Percentiles rank a stretch among this genome's conserved stretches.
These are phyloP conservation scores for Pseudopyrenochaeta lycopersici DNA, from an alignment of 2,329 filamentous ascomycete genomes.

Conservation along the genomic window DNA sequence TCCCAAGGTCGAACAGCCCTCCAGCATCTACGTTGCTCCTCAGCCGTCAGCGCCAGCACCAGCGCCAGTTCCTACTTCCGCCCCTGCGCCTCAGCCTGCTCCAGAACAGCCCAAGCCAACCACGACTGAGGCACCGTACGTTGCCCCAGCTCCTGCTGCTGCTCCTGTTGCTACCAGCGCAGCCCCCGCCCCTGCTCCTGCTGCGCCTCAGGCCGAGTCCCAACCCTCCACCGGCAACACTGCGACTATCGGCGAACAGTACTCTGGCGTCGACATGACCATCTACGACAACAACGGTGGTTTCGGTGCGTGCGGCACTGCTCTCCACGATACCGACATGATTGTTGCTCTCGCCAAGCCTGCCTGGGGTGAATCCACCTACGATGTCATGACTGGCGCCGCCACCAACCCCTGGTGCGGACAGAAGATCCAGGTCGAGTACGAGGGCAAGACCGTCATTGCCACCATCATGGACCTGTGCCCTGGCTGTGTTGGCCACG, in stretches of 20 bases:
- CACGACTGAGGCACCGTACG: conserved; percentile 6
- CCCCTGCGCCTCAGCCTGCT: conserved; percentile 9
- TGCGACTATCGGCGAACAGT: conserved; percentile 10
- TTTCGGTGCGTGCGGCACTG: conserved; percentile 41
- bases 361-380: conserved; percentile 40
- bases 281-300: conserved; percentile 43
- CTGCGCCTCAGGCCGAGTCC: conserved; percentile 5
- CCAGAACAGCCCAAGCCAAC: conserved; percentile 12
- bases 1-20: conserved; percentile 9
- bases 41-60: conserved; percentile 11
- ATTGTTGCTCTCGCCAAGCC: conserved; percentile 40
- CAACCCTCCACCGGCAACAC: conserved; percentile 5
- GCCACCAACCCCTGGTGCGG: conserved; percentile 47
- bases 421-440: conserved; percentile 42
- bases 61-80: too few relatives aligned
- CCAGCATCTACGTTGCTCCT: conserved; percentile 22
- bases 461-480: conserved; percentile 47
- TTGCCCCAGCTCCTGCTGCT: conserved; percentile 12
- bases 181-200: conserved; percentile 10
- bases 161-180: conserved; percentile 2
- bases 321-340: conserved; percentile 30
- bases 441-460: conserved; percentile 37
- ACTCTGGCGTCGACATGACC: conserved; percentile 41
- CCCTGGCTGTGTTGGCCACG: conserved; percentile 40
- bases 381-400: conserved; percentile 40